phyloP scores from a whole-genome alignment of 306 rosid species.

The Delonix regia region DNA sequence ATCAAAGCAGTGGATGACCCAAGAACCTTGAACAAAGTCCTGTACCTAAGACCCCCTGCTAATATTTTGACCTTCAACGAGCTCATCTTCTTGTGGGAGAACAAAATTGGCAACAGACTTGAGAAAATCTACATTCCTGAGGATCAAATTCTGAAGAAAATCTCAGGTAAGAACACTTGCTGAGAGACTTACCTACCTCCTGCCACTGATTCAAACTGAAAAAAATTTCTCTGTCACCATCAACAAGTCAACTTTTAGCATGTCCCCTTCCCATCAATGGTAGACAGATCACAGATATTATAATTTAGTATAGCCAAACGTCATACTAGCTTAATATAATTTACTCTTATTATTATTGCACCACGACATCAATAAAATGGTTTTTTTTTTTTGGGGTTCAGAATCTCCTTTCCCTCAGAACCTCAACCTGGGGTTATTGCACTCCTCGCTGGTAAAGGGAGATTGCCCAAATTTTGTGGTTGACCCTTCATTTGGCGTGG shows the following conservation, averaged over 20 bases:
- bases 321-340: too few species aligned
- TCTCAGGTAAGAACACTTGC: not conserved
- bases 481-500: slow-evolving; percentile 41
- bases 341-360: too few species aligned
- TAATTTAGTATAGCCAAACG: too few species aligned
- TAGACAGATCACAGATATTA: too few species aligned
- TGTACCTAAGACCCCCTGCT: slow-evolving; percentile 43
- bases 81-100: slow-evolving; percentile 51
- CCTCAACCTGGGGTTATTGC: slow-evolving; percentile 29
- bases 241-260: not conserved
- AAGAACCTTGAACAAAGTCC: slow-evolving; percentile 50
- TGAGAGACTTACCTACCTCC: not conserved
- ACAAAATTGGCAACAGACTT: slow-evolving; percentile 45
- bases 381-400: not conserved
- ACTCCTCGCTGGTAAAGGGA: slow-evolving; percentile 35
- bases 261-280: not conserved
- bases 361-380: too few species aligned
- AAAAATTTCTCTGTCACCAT: not conserved
- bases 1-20: slow-evolving; percentile 7
- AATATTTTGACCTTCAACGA: slow-evolving; percentile 46
- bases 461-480: slow-evolving; percentile 36
- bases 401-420: slow-evolving; percentile 45
- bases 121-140: slow-evolving; percentile 42
- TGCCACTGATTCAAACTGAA: not conserved
- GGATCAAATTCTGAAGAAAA: slow-evolving; percentile 50